These are phyloP conservation scores for Picochlorum costavermella DNA, from an alignment of 139 green algal genomes.

Conservation along the genomic window DNA sequence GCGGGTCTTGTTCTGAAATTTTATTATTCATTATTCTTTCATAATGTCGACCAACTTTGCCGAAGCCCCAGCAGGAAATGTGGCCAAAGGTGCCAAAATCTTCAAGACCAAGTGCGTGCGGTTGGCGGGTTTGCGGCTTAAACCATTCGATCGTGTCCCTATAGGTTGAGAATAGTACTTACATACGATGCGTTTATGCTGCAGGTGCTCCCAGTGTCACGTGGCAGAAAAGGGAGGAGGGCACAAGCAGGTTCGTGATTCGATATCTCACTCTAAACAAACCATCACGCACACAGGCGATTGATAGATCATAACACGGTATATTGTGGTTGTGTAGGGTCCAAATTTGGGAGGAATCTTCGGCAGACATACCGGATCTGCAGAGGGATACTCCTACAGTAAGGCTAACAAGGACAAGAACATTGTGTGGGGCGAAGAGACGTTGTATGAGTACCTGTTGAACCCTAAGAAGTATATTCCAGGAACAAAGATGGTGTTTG, in stretches of 20 bases:
- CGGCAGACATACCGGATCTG: slow-evolving; percentile 60
- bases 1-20: too few relatives aligned
- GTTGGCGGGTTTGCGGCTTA: not conserved
- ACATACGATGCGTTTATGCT: not conserved
- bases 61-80: slow-evolving; percentile 50
- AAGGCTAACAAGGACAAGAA: slow-evolving; percentile 96
- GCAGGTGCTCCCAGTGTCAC: slow-evolving; percentile 82
- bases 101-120: slow-evolving; percentile 92
- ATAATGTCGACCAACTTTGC: slow-evolving; percentile 50
- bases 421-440: slow-evolving; percentile 77
- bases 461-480: slow-evolving; percentile 97
- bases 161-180: too few relatives aligned
- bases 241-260: slow-evolving; percentile 84
- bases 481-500: slow-evolving; percentile 99
- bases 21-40: too few relatives aligned
- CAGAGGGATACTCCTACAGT: slow-evolving; percentile 87
- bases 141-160: too few relatives aligned
- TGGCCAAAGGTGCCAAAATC: slow-evolving; percentile 77
- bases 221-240: slow-evolving; percentile 80
- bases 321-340: slow-evolving; percentile 41
- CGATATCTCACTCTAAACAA: not conserved
- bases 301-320: not conserved
- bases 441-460: slow-evolving; percentile 92
- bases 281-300: not conserved
- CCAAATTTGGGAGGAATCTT: slow-evolving; percentile 96